Evolutionary conservation across 768 basidiomycete genomes (phyloP), one percentile per base, ranked within the genome.

Genomic region (Suillus discolor): DNA sequence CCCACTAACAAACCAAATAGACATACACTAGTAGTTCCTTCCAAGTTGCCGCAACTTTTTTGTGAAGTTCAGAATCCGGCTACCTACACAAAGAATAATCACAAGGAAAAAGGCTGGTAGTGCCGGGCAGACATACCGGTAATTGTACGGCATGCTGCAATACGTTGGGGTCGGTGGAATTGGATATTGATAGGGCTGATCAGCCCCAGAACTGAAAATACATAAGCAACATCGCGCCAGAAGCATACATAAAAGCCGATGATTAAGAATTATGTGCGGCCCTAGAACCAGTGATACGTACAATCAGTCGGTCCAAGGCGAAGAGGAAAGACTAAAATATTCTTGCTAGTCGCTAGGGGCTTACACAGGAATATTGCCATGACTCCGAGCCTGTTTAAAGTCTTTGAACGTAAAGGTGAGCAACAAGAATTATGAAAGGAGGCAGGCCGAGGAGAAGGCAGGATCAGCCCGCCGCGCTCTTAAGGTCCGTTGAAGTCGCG

Each of bases 151-250:
- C 53, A 55, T 55, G n/a, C 12, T 55, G 34, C 12, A 36, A 55
- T 55, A 20, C 12, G 12, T 36, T 13, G 34, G 54, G 20, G 34
- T 36, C 20, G 20, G n/a, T 36, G 20, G 0, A 36, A 36, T 55
- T 36, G 54, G 54, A 55, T 20, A 55, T 36, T 55, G 34, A 55
- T 55, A 34, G 54, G 31, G 54, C 54, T 55, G 12, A 13, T 55
- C 11, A 55, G 54, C 54, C 54, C 54, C 34, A 36, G 54, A 55
- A 55, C 54, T 55, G 34, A 55, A 36, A n/a, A n/a, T n/a, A 12
- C 3, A 55, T 55, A 7, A 36, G 31, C 18, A 55, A 0, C 3
- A 36, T 36, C 0, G 20, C 20, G 31, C 31, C 31, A 34, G 31
- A 54, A 54, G 53, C 18, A 54, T 3, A 36, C 20, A 36, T 34